Evolutionary conservation across 768 basidiomycete species (phyloP).

Genomic region (Boletus insuetus): DNA sequence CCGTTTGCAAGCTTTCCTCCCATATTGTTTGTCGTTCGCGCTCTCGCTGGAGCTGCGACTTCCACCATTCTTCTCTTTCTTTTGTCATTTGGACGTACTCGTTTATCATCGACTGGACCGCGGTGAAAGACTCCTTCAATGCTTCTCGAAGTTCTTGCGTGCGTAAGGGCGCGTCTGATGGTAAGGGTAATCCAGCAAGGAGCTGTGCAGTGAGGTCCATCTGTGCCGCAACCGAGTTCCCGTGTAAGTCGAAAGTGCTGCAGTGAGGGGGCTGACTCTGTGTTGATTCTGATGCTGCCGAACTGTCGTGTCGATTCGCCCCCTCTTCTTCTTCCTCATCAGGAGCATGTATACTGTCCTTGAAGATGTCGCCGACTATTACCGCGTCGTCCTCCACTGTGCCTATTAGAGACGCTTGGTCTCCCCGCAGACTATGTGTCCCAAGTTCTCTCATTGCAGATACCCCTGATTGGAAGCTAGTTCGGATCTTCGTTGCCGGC

Average conservation of each 20-base stretch:
- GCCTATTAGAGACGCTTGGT: constrained; percentile 25
- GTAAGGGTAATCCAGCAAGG: constrained; percentile 44
- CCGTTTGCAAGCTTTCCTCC: constrained; percentile 87
- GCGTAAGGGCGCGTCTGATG: constrained; percentile 27
- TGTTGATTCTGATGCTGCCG: constrained; percentile 43
- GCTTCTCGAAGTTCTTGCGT: constrained; percentile 43
- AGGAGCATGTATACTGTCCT: constrained; percentile 24
- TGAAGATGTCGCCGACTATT: constrained; percentile 4
- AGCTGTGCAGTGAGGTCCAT: constrained; percentile 74
- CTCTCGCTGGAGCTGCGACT: constrained; percentile 61
- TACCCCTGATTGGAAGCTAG: constrained; percentile 32
- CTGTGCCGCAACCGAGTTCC: constrained; percentile 69
- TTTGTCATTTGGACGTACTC: constrained; percentile 69
- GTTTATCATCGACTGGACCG: constrained; percentile 55
- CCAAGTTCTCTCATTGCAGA: constrained; percentile 24
- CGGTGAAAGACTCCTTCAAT: constrained; percentile 56
- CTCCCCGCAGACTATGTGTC: constrained; percentile 21
- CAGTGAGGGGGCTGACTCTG: constrained; percentile 53
- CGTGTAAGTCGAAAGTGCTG: constrained; percentile 59
- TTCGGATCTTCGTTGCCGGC: constrained; percentile 28
- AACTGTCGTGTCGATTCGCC: constrained; percentile 42
- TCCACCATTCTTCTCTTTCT: constrained; percentile 83
- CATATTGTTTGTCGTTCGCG: constrained; percentile 65
- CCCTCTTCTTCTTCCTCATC: constrained; percentile 30
- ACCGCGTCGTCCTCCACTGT: constrained; percentile 16